phyloP scores from a whole-genome alignment of 257 asterid genomes.

The Thymus quinquecostatus region DNA sequence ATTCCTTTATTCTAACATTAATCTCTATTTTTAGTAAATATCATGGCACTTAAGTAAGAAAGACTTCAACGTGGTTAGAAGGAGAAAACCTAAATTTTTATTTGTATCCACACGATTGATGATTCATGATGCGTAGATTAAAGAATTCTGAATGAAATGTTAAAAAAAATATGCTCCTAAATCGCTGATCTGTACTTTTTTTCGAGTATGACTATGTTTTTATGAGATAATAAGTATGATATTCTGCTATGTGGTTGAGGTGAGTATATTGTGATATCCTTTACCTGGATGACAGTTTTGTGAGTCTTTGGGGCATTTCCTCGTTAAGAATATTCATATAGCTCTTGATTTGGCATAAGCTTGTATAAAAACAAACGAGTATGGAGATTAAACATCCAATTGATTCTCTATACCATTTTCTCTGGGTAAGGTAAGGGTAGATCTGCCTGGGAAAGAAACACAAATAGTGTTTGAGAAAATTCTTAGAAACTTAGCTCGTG shows the following conservation, averaged over 20 bases:
- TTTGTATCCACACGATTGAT: background rate
- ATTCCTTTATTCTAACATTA: background rate
- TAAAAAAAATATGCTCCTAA: background rate
- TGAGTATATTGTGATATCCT: background rate
- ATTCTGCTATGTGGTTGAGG: constrained; percentile 6
- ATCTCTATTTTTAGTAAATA: background rate
- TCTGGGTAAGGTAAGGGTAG: constrained; percentile 68
- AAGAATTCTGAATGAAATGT: background rate
- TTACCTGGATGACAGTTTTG: constrained; percentile 12
- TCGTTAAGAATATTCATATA: constrained; percentile 16
- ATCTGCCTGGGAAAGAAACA: constrained; percentile 72
- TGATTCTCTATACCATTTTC: constrained; percentile 16
- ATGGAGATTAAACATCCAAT: constrained; percentile 23
- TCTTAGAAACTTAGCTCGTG: constrained; percentile 60
- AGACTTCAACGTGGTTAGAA: constrained; percentile 2
- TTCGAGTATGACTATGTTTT: background rate
- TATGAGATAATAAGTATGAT: constrained; percentile 1
- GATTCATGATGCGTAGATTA: background rate
- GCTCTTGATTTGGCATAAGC: constrained; percentile 1
- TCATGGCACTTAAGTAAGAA: background rate
- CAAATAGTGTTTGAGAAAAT: constrained; percentile 62
- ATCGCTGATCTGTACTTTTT: background rate
- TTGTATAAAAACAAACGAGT: background rate
- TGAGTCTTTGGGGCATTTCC: constrained; percentile 1
- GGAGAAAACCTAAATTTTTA: constrained; percentile 13